These are phyloP conservation scores for Phytophthora tubulina DNA, from an alignment of 352 stramenopile genomes.

Conservation along the genomic window DNA sequence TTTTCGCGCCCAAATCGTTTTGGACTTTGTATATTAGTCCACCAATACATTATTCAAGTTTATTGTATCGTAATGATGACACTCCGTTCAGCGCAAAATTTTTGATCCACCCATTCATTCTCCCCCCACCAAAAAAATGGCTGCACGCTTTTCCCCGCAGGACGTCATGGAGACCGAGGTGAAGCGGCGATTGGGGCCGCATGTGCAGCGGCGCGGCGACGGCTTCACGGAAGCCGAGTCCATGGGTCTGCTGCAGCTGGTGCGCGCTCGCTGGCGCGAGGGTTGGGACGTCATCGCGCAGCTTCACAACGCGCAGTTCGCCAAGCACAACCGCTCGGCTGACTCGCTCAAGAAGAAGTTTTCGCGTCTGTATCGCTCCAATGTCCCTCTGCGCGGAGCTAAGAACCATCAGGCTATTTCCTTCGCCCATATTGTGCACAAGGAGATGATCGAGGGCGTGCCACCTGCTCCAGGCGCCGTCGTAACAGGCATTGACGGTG, in stretches of 20 bases:
- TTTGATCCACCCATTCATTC: constrained; percentile 43
- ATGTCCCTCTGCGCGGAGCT: constrained; percentile 38
- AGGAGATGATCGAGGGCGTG: constrained; percentile 47
- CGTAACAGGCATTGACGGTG: constrained; percentile 14
- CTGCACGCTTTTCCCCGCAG: constrained; percentile 29
- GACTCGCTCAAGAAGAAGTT: constrained; percentile 64
- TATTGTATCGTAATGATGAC: constrained; percentile 23
- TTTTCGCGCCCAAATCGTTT: constrained; percentile 16
- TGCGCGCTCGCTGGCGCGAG: constrained; percentile 44
- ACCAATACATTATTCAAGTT: not conserved
- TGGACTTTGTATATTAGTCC: constrained; percentile 24
- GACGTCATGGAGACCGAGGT: constrained; percentile 35
- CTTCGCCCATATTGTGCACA: constrained; percentile 48
- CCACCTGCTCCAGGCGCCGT: constrained; percentile 8
- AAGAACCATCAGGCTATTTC: constrained; percentile 50
- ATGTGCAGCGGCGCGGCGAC: constrained; percentile 48
- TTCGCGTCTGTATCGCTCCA: constrained; percentile 44
- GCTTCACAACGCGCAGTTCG: constrained; percentile 50
- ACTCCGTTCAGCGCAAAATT: constrained; percentile 20
- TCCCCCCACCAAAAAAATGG: constrained; percentile 39
- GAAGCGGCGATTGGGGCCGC: constrained; percentile 33
- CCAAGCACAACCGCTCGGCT: constrained; percentile 47
- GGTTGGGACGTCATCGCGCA: constrained; percentile 51
- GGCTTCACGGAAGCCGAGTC: constrained; percentile 52
- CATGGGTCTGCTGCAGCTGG: constrained; percentile 49